phyloP scores from a whole-genome alignment of 192 early-diverging fungal species.

The Entomortierella chlamydospora region DNA sequence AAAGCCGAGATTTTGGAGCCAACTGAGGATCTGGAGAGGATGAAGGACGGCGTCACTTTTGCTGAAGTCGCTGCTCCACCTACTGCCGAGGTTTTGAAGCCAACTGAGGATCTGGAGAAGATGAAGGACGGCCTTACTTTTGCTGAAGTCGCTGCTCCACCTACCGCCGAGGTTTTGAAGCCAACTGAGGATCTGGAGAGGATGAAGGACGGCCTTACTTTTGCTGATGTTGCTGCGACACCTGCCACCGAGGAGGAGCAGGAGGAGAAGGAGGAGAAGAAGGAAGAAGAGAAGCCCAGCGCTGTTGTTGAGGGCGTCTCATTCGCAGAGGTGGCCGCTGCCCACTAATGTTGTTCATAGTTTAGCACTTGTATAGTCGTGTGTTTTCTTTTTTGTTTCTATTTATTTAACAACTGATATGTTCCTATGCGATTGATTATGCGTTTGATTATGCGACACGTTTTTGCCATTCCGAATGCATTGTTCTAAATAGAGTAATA shows the following conservation, averaged over 20 bases:
- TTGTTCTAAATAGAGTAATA: not conserved
- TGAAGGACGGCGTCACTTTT: conserved; percentile 36
- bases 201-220: conserved; percentile 34
- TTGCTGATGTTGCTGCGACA: conserved; percentile 2
- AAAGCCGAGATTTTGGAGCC: conserved; percentile 1
- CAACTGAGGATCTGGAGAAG: conserved; percentile 30
- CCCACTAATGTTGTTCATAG: conserved; percentile 4
- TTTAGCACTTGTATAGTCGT: not conserved
- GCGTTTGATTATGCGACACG: no score
- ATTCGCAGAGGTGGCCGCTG: not conserved
- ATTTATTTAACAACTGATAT: not conserved
- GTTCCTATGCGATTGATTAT: no score
- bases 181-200: conserved; percentile 26
- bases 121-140: conserved; percentile 34
- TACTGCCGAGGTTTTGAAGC: conserved; percentile 2
- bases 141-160: conserved; percentile 2
- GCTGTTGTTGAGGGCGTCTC: not conserved
- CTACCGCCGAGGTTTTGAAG: conserved; percentile 2
- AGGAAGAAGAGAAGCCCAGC: not conserved
- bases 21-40: conserved; percentile 30
- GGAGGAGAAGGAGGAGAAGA: not conserved
- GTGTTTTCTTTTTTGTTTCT: not conserved
- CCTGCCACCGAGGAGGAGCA: not conserved
- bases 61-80: conserved; percentile 2
- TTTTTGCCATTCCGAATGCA: not conserved